Percentiles rank a stretch among this genome's conserved stretches.
These are phyloP conservation scores for Rhodotorula sp. DNA, from an alignment of 1,284 basidiomycete species.

Conservation along the genomic window DNA sequence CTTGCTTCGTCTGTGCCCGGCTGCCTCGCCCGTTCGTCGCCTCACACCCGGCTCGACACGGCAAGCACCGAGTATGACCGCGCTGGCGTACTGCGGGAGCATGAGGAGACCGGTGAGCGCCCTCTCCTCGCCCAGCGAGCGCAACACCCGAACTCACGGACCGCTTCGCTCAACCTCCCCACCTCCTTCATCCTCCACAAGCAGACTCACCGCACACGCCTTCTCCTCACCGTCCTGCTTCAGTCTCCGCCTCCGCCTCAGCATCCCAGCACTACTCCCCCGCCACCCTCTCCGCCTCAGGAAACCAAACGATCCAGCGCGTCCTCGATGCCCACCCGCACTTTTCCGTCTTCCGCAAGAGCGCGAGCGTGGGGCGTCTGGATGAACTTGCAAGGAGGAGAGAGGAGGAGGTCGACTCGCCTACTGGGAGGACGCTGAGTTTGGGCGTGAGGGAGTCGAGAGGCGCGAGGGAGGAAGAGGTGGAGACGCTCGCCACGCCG, in stretches of 20 bases:
- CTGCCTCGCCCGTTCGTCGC: neutral
- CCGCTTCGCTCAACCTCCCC: neutral
- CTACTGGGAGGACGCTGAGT: neutral
- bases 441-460: neutral
- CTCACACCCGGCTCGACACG: no score
- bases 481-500: slow-evolving; percentile 25
- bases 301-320: slow-evolving; percentile 21
- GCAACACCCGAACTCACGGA: neutral
- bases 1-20: neutral
- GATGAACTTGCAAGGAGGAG: neutral
- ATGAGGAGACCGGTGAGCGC: no score
- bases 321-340: slow-evolving; percentile 33
- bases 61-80: no score
- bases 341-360: slow-evolving; percentile 39
- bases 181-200: no score
- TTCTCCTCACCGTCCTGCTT: neutral
- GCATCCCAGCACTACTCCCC: slow-evolving; percentile 5
- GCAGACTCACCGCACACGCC: slow-evolving; percentile 6
- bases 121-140: no score
- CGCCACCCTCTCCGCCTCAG: slow-evolving; percentile 19
- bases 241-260: no score
- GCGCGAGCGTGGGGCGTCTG: neutral
- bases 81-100: no score
- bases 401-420: neutral
- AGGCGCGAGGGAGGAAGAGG: neutral